Evolutionary conservation across 192 early-diverging fungal genomes (phyloP).

Genomic region (Coemansia asiatica): DNA sequence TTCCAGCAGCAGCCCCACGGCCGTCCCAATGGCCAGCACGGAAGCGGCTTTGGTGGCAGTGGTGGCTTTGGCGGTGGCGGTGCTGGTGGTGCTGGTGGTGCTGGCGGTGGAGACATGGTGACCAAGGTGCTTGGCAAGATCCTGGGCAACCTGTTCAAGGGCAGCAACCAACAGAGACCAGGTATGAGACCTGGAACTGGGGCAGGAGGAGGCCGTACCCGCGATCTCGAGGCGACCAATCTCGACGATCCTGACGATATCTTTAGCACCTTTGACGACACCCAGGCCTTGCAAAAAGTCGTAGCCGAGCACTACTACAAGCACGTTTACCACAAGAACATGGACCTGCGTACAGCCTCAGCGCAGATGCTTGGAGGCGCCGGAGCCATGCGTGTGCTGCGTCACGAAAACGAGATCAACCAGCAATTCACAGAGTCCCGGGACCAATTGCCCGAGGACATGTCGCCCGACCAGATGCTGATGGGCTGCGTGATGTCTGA

Average conservation of each 20-base stretch:
- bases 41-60: slow-evolving; percentile 14
- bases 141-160: slow-evolving; percentile 44
- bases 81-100: slow-evolving; percentile 3
- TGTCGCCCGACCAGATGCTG: slow-evolving; percentile 40
- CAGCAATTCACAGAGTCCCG: slow-evolving; percentile 18
- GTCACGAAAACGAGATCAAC: slow-evolving; percentile 25
- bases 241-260: background rate
- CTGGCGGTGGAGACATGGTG: slow-evolving; percentile 25
- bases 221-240: slow-evolving; percentile 27
- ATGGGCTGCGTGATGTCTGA: slow-evolving; percentile 45
- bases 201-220: slow-evolving; percentile 21
- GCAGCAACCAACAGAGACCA: background rate
- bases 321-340: slow-evolving; percentile 36
- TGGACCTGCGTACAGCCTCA: slow-evolving; percentile 31
- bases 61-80: slow-evolving; percentile 9
- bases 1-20: slow-evolving; percentile 12
- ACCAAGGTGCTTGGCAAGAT: slow-evolving; percentile 43
- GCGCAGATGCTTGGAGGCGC: slow-evolving; percentile 44
- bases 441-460: slow-evolving; percentile 22
- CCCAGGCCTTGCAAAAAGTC: slow-evolving; percentile 31
- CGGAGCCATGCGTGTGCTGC: slow-evolving; percentile 38
- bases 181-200: background rate
- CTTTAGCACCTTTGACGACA: slow-evolving; percentile 34
- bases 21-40: slow-evolving; percentile 17
- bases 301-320: slow-evolving; percentile 51